Conservation (phyloP, 495 filamentous ascomycete species). For the Penicillium herquei region DNA sequence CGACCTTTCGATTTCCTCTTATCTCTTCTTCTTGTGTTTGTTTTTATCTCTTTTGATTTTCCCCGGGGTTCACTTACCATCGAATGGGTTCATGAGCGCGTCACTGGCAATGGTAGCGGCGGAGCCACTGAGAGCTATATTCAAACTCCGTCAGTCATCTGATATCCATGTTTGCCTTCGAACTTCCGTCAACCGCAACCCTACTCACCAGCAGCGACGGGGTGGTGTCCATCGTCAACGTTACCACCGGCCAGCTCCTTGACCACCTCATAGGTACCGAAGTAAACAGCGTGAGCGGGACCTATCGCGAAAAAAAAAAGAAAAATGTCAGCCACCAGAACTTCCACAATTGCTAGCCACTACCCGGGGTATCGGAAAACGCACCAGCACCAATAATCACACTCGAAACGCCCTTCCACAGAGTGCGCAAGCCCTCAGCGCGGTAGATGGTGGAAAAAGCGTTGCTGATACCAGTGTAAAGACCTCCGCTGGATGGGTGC, state of each 20-base stretch:
- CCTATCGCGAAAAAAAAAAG: constrained; percentile 48
- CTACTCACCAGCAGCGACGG: constrained; percentile 78
- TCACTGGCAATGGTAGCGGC: constrained; percentile 95
- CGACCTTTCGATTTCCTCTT: too few species aligned
- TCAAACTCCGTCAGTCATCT: constrained; percentile 15
- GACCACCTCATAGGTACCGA: constrained; percentile 94
- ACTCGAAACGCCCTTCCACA: constrained; percentile 97
- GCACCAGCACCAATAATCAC: constrained; percentile 92
- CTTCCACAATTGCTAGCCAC: neutral
- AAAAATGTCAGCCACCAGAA: constrained; percentile 24
- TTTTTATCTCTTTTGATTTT: too few species aligned
- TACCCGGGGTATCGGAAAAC: constrained; percentile 1
- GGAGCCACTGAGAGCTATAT: constrained; percentile 80
- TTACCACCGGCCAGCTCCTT: constrained; percentile 96
- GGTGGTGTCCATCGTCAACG: constrained; percentile 82
- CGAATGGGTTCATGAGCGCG: constrained; percentile 99
- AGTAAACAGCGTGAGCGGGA: constrained; percentile 96
- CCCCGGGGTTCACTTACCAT: constrained; percentile 60
- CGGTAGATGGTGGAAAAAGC: constrained; percentile 87
- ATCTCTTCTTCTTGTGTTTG: too few species aligned
- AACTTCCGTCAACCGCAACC: neutral
- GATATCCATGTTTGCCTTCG: neutral
- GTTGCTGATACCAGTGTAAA: constrained; percentile 89
- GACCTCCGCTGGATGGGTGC: constrained; percentile 77
- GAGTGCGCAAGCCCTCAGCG: constrained; percentile 81